Evolutionary conservation across 805 yeast genomes (phyloP), one percentile per base, ranked within the genome.

Genomic region (Lachancea waltii): DNA sequence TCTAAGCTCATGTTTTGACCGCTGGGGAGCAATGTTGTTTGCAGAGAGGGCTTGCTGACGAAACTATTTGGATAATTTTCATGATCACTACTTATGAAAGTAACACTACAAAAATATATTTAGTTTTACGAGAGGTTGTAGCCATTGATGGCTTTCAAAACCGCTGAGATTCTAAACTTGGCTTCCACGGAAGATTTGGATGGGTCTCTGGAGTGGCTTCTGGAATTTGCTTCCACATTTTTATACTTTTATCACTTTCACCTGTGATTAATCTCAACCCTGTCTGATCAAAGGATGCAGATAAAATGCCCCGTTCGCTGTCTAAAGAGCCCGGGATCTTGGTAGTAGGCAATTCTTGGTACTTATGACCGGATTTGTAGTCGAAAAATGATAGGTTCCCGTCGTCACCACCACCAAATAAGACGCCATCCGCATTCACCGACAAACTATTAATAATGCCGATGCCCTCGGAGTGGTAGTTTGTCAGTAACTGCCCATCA

Each of bases 191-290:
- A 11, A 59, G 35, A 1, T 59, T 60, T 8, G 63, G 62, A 31
- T 52, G 40, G 2, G 49, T 29, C 6, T 44, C 48, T 13, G 49
- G 49, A 1, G 65, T 60, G 0, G 68, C 64, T 4, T 41, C 45
- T 2, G 54, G 49, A 20, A 60, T 67, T 43, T 73, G 75, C 35
- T 65, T 71, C 90, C 92, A 85, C 1, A 85, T 65, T 55, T 81
- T 84, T 27, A 85, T 75, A 55, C 84, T 78, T 55, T 89, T 89
- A 60, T 90, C 97, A n/a, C 85, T 78, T 50, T 85, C 95, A 34
- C 95, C 86, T 1, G 95, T 85, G 15, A 92, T 71, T 41, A 92
- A 62, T 33, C 95, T 71, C 49, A 78, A 61, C 0, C 97, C 96
- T 42, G 86, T 78, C 56, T 69, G 65, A 58, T 92, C 97, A 57